These are phyloP conservation scores for Metschnikowia gelsemii DNA, from an alignment of 805 yeast genomes.

Conservation along the genomic window DNA sequence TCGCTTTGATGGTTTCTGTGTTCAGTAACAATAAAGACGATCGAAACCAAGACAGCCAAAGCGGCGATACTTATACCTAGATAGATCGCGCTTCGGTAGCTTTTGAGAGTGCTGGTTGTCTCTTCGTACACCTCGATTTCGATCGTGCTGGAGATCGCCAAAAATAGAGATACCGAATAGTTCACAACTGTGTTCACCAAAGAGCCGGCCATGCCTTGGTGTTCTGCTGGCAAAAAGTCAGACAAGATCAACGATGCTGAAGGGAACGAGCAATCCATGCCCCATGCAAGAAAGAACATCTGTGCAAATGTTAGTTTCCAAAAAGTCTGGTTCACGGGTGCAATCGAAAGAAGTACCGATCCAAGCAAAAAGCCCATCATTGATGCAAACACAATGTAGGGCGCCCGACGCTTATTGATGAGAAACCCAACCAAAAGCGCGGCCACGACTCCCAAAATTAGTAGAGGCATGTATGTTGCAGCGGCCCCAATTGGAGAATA, in stretches of 20 bases:
- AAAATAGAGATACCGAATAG: slow-evolving; percentile 65
- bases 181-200: slow-evolving; percentile 68
- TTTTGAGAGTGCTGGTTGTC: slow-evolving; percentile 28
- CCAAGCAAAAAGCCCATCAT: slow-evolving; percentile 58
- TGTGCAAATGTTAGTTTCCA: slow-evolving; percentile 59
- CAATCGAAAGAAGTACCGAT: slow-evolving; percentile 48
- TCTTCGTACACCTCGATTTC: slow-evolving; percentile 31
- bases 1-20: slow-evolving; percentile 4
- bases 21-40: slow-evolving; percentile 24
- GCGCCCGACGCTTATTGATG: slow-evolving; percentile 48
- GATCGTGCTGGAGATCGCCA: slow-evolving; percentile 71
- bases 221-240: slow-evolving; percentile 55
- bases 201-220: slow-evolving; percentile 80
- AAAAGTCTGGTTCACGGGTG: slow-evolving; percentile 60
- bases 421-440: slow-evolving; percentile 51
- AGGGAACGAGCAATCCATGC: slow-evolving; percentile 79
- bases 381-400: slow-evolving; percentile 50
- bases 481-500: slow-evolving; percentile 35
- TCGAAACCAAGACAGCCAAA: slow-evolving; percentile 36
- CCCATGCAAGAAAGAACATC: slow-evolving; percentile 58
- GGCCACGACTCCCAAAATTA: slow-evolving; percentile 55
- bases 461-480: slow-evolving; percentile 47
- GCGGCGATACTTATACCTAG: slow-evolving; percentile 63
- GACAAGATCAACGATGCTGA: slow-evolving; percentile 65
- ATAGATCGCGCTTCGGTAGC: slow-evolving; percentile 58